A percentile compares a stretch with the other conserved stretches of the same genome.
These are phyloP conservation scores for Naegleria fowleri DNA, from an alignment of 208 protist species.

Conservation along the genomic window DNA sequence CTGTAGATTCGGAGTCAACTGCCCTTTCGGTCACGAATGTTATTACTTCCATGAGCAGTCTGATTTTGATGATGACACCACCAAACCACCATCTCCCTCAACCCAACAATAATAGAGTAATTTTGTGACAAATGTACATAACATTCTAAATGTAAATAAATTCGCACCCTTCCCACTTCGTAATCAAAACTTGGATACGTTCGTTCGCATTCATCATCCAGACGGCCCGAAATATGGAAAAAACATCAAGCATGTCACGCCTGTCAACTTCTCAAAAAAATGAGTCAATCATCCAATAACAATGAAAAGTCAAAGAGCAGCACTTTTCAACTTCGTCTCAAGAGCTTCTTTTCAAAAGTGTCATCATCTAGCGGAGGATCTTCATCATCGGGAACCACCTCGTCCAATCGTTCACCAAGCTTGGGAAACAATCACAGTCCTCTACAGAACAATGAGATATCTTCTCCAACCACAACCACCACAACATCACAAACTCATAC, in stretches of 20 bases:
- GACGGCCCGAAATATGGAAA: too few relatives aligned
- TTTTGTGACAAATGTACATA: too few relatives aligned
- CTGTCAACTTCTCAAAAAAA: not conserved
- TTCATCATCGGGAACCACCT: not conserved
- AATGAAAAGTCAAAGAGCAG: not conserved
- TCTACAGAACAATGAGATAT: too few relatives aligned
- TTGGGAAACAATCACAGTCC: not conserved
- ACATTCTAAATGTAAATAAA: too few relatives aligned
- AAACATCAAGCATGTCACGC: too few relatives aligned
- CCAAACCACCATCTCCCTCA: too few relatives aligned
- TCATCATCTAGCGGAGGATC: not conserved
- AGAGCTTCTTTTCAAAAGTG: not conserved
- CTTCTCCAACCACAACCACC: not conserved
- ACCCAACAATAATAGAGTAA: too few relatives aligned
- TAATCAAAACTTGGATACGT: too few relatives aligned
- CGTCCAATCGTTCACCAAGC: not conserved
- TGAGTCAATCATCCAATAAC: not conserved
- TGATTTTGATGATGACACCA: not conserved
- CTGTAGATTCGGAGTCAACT: not conserved
- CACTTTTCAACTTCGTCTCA: not conserved
- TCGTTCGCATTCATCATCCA: too few relatives aligned
- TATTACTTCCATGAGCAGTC: not conserved
- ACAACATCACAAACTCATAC: not conserved
- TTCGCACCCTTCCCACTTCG: too few relatives aligned
- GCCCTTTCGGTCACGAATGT: not conserved